Conservation (phyloP, 768 basidiomycete species). For the Tulasnella sp. region DNA sequence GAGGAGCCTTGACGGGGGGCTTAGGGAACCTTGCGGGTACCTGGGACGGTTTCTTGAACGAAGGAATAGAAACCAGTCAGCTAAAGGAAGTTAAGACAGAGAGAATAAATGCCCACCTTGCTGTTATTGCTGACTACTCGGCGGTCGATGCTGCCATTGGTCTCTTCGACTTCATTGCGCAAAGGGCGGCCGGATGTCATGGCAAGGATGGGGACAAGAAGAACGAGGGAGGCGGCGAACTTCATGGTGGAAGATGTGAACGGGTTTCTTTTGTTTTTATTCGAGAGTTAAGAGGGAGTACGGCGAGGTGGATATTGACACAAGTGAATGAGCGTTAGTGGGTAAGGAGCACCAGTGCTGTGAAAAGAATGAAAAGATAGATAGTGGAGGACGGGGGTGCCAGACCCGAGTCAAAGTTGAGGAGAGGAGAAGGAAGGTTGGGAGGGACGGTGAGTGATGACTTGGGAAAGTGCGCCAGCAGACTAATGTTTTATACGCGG, state of each 20-base stretch:
- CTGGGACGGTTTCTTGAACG: neutral
- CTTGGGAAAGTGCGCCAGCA: too few relatives aligned
- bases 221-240: slow-evolving; percentile 1
- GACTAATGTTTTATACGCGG: too few relatives aligned
- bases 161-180: neutral
- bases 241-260: slow-evolving; percentile 6
- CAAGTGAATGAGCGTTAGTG: slow-evolving; percentile 2
- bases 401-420: too few relatives aligned
- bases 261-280: neutral
- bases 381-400: neutral
- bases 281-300: neutral
- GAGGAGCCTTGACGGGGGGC: too few relatives aligned
- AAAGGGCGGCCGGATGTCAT: neutral
- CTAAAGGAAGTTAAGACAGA: neutral
- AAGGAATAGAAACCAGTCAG: neutral
- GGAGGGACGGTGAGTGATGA: too few relatives aligned
- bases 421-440: too few relatives aligned
- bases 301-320: neutral
- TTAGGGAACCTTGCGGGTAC: neutral
- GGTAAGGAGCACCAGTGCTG: slow-evolving; percentile 15
- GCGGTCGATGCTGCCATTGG: neutral
- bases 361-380: neutral
- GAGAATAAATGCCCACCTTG: neutral
- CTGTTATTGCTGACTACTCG: neutral
- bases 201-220: slow-evolving; percentile 1